Conservation (phyloP, 805 yeast species). For the Cyberlindnera mycetangii region DNA sequence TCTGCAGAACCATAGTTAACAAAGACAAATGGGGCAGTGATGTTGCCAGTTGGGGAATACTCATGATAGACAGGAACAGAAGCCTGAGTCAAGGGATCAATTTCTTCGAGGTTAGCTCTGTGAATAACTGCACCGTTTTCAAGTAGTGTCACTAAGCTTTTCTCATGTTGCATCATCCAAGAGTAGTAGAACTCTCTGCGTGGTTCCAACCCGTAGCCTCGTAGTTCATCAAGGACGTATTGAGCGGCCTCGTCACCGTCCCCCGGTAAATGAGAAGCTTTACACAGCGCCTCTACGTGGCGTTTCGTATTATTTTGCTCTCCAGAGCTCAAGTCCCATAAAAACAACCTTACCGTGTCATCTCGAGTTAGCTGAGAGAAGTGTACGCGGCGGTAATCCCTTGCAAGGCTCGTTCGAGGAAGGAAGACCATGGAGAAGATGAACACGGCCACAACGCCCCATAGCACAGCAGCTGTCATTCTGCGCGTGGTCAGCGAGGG, state of each 20-base stretch:
- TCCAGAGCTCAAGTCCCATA: slow-evolving; percentile 36
- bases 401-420: slow-evolving; percentile 78
- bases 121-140: slow-evolving; percentile 36
- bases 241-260: slow-evolving; percentile 38
- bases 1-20: slow-evolving; percentile 57
- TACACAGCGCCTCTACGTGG: slow-evolving; percentile 28
- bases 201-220: slow-evolving; percentile 49
- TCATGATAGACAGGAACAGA: slow-evolving; percentile 58
- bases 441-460: slow-evolving; percentile 26
- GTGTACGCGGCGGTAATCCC: slow-evolving; percentile 78
- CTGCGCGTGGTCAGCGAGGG: slow-evolving; percentile 22
- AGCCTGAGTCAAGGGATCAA: slow-evolving; percentile 44
- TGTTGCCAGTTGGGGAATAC: slow-evolving; percentile 63
- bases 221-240: slow-evolving; percentile 48
- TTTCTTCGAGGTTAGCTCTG: slow-evolving; percentile 45
- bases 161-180: slow-evolving; percentile 50
- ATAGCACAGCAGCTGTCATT: slow-evolving; percentile 23
- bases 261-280: slow-evolving; percentile 24
- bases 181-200: slow-evolving; percentile 53
- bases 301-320: slow-evolving; percentile 29
- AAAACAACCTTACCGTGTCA: slow-evolving; percentile 64
- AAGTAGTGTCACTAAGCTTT: slow-evolving; percentile 38
- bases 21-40: slow-evolving; percentile 51
- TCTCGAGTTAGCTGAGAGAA: slow-evolving; percentile 59
- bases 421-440: slow-evolving; percentile 65